Evolutionary conservation across 352 stramenopile species (phyloP).

Genomic region (Peronospora farinosa): DNA sequence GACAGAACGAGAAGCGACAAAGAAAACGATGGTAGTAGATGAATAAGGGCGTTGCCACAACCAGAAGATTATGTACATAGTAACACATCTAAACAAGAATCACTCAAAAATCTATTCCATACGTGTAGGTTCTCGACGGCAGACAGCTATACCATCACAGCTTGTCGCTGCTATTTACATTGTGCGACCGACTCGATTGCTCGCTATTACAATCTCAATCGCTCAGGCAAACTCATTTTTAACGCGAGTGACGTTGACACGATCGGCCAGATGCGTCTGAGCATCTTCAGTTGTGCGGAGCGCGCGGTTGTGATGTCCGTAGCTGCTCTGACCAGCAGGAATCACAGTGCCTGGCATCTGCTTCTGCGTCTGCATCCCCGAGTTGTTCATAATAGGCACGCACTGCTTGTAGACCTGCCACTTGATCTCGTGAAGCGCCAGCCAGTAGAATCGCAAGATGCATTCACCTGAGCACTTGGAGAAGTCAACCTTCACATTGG

Average conservation of each 20-base stretch:
- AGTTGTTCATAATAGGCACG: conserved; percentile 24
- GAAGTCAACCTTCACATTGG: conserved; percentile 46
- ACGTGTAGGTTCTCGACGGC: too few species aligned
- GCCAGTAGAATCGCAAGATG: conserved; percentile 55
- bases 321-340: not conserved
- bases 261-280: conserved; percentile 17
- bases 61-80: too few species aligned
- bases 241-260: conserved; percentile 23
- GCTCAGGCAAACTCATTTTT: conserved; percentile 20
- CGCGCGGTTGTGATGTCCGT: conserved; percentile 19
- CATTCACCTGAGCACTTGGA: conserved; percentile 41
- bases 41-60: too few species aligned
- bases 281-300: conserved; percentile 20
- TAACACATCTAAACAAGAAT: too few species aligned
- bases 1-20: too few species aligned
- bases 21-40: too few species aligned
- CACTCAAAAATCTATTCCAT: too few species aligned
- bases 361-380: conserved; percentile 1
- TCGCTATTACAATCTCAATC: conserved; percentile 6
- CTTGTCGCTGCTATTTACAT: too few species aligned
- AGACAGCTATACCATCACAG: too few species aligned
- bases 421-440: conserved; percentile 41
- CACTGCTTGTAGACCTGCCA: conserved; percentile 61
- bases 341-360: conserved; percentile 12
- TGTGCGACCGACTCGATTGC: conserved; percentile 1